Evolutionary conservation across 805 yeast genomes (phyloP).

Genomic region (Candida anglica): DNA sequence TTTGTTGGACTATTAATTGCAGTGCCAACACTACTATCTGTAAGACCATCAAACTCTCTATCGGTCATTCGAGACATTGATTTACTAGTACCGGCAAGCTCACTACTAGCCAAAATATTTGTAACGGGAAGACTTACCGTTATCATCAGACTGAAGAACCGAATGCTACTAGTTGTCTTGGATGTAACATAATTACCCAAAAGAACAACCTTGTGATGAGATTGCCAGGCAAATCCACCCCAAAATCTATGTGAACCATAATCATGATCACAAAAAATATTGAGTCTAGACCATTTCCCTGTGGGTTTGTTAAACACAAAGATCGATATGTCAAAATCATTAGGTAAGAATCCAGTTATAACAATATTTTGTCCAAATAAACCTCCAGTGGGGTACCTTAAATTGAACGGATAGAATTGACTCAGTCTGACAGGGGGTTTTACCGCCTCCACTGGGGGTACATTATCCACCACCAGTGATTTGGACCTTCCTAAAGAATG

Average conservation of each 20-base stretch:
- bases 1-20: not conserved
- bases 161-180: constrained; percentile 41
- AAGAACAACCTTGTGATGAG: constrained; percentile 68
- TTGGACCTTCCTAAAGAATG: not conserved
- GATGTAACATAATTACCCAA: constrained; percentile 52
- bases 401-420: constrained; percentile 40
- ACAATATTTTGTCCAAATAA: constrained; percentile 64
- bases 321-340: constrained; percentile 43
- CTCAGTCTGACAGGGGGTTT: constrained; percentile 14
- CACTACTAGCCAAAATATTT: constrained; percentile 43
- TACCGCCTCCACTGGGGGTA: not conserved
- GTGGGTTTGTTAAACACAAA: constrained; percentile 51
- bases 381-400: constrained; percentile 57
- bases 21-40: not conserved
- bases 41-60: not conserved
- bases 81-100: constrained; percentile 28
- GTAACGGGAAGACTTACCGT: constrained; percentile 54
- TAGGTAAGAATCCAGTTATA: constrained; percentile 54
- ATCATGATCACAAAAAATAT: constrained; percentile 48
- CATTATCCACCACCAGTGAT: not conserved
- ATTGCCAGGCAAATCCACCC: constrained; percentile 70
- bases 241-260: constrained; percentile 56
- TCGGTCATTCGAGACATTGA: not conserved
- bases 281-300: constrained; percentile 62
- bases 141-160: constrained; percentile 45